phyloP scores from a whole-genome alignment of 257 asterid species.

The Capsicum chinense region DNA sequence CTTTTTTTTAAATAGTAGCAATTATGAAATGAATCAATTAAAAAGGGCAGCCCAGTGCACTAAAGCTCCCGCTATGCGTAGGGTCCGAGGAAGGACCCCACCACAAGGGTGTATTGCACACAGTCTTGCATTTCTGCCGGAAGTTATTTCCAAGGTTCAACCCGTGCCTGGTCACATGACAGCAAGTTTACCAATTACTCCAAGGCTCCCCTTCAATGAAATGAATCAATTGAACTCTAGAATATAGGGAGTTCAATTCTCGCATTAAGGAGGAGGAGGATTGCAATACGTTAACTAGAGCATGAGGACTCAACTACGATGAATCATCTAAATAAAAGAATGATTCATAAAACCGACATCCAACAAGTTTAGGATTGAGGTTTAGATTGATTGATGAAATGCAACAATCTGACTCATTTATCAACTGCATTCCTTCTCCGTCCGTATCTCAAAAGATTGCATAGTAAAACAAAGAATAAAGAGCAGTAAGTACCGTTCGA shows the following conservation, averaged over 20 bases:
- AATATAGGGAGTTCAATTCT: neutral
- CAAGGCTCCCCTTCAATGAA: too few relatives aligned
- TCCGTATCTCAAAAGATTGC: neutral
- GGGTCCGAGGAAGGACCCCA: too few relatives aligned
- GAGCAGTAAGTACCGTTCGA: constrained; percentile 74
- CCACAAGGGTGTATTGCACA: too few relatives aligned
- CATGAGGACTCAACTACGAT: neutral
- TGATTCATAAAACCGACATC: neutral
- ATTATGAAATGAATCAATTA: neutral
- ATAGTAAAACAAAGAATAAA: neutral
- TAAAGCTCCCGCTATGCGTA: too few relatives aligned
- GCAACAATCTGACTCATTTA: neutral
- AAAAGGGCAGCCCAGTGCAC: too few relatives aligned
- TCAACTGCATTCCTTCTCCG: neutral
- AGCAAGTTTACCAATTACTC: too few relatives aligned
- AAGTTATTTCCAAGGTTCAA: too few relatives aligned
- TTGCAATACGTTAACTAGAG: neutral
- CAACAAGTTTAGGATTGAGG: neutral
- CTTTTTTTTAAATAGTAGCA: neutral
- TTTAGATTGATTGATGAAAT: neutral
- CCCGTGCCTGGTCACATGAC: too few relatives aligned
- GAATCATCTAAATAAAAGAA: neutral
- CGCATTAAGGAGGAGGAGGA: neutral
- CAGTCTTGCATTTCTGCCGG: too few relatives aligned
- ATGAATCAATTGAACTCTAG: neutral